These are phyloP conservation scores for Talaromyces sp. DNA, from an alignment of 2,329 filamentous ascomycete species.

Conservation along the genomic window DNA sequence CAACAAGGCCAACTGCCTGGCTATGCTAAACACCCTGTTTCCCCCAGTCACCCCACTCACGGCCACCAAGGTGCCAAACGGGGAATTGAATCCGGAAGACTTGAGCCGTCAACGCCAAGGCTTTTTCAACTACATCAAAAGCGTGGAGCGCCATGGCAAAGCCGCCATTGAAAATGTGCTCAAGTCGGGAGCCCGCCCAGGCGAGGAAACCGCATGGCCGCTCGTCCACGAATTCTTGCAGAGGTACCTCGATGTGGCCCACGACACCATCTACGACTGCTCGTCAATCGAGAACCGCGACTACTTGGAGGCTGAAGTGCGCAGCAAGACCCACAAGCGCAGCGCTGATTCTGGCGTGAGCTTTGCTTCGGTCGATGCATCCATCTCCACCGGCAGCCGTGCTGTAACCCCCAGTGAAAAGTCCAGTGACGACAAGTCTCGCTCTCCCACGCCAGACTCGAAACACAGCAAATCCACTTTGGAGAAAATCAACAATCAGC, in stretches of 20 bases:
- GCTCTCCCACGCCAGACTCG: constrained; percentile 30
- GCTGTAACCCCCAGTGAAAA: constrained; percentile 27
- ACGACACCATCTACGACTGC: constrained; percentile 58
- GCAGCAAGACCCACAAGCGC: constrained; percentile 39
- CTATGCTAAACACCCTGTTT: constrained; percentile 63
- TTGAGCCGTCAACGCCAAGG: constrained; percentile 54
- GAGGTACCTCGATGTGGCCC: constrained; percentile 55
- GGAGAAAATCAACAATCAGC: constrained; percentile 55
- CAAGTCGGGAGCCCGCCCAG: constrained; percentile 45
- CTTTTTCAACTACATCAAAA: constrained; percentile 59
- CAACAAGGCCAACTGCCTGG: constrained; percentile 61
- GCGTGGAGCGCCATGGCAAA: constrained; percentile 53
- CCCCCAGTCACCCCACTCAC: constrained; percentile 48
- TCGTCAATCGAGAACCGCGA: constrained; percentile 42
- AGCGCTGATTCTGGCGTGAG: constrained; percentile 62
- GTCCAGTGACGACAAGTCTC: constrained; percentile 37
- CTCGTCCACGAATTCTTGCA: constrained; percentile 45
- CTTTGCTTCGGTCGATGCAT: constrained; percentile 38
- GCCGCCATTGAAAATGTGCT: constrained; percentile 50
- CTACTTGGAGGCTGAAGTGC: constrained; percentile 26
- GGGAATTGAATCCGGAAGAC: constrained; percentile 45
- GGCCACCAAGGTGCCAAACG: constrained; percentile 32
- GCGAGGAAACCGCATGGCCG: constrained; percentile 54
- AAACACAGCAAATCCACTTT: constrained; percentile 30
- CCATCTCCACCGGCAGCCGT: constrained; percentile 23